Percentiles rank a stretch among this genome's conserved stretches.
Conservation (phyloP, 179 eudicot species). For the Sideroxylon spinosum region DNA sequence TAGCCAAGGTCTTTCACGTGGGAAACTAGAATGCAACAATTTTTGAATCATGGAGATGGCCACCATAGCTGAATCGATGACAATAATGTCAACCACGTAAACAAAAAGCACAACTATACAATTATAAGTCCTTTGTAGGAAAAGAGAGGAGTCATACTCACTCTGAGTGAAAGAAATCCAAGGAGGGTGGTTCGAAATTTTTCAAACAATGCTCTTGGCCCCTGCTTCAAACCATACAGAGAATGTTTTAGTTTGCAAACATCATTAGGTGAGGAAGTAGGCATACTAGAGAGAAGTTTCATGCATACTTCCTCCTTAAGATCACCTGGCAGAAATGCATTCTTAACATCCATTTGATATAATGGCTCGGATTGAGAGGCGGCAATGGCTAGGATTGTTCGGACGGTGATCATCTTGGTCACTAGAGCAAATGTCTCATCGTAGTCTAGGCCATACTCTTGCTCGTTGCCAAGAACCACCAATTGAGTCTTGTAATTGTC, state of each 20-base stretch:
- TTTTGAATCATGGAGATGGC: not conserved
- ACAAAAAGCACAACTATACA: not conserved
- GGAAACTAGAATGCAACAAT: not conserved
- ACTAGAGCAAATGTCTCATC: too few species aligned
- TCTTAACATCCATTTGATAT: too few species aligned
- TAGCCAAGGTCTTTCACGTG: not conserved
- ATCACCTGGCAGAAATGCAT: too few species aligned
- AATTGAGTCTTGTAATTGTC: too few species aligned
- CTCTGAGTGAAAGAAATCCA: not conserved
- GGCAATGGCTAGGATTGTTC: too few species aligned
- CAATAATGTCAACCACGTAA: not conserved
- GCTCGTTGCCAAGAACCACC: too few species aligned
- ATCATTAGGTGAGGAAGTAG: too few species aligned
- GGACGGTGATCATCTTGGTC: too few species aligned
- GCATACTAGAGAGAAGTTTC: too few species aligned
- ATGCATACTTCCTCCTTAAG: too few species aligned
- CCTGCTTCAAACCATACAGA: not conserved
- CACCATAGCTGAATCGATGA: not conserved
- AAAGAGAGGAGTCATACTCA: not conserved
- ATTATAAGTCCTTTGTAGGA: not conserved
- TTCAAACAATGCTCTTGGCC: not conserved
- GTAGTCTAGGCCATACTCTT: too few species aligned
- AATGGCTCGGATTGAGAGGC: too few species aligned
- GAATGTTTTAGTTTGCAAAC: not conserved
- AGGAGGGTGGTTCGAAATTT: not conserved